phyloP scores from a whole-genome alignment of 1,139 yeast genomes.

The Debaryomyces coudertii region DNA sequence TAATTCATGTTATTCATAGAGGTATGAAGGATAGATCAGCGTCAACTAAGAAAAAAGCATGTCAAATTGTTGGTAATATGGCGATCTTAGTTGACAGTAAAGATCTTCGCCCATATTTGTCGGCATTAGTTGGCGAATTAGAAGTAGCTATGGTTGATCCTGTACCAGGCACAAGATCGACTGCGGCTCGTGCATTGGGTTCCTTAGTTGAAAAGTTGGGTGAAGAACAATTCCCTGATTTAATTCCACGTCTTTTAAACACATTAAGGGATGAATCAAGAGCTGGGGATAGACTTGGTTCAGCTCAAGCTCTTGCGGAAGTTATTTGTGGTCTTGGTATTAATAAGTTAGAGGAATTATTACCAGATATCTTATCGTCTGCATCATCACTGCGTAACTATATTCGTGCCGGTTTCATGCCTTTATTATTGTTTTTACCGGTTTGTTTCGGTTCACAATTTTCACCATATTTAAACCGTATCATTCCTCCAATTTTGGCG shows the following conservation, averaged over 20 bases:
- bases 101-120: conserved; percentile 84
- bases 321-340: conserved; percentile 91
- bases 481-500: conserved; percentile 86
- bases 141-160: conserved; percentile 98
- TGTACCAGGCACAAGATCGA: conserved; percentile 94
- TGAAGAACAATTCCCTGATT: conserved; percentile 91
- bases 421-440: conserved; percentile 84
- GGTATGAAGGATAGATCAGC: conserved; percentile 97
- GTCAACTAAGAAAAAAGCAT: conserved; percentile 86
- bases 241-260: conserved; percentile 77
- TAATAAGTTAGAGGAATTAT: conserved; percentile 79
- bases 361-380: conserved; percentile 79
- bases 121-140: conserved; percentile 74
- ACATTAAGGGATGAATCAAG: conserved; percentile 80
- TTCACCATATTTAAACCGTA: conserved; percentile 81
- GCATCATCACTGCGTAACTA: conserved; percentile 67
- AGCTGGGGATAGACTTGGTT: conserved; percentile 92
- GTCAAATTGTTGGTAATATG: conserved; percentile 98
- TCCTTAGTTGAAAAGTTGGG: conserved; percentile 95
- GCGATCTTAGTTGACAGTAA: conserved; percentile 89
- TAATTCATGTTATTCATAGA: conserved; percentile 91
- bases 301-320: conserved; percentile 96
- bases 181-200: conserved; percentile 97
- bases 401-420: conserved; percentile 92
- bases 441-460: conserved; percentile 93